These are phyloP conservation scores for Rhododendron ovatum DNA, from an alignment of 148 eudicot species.

Conservation along the genomic window DNA sequence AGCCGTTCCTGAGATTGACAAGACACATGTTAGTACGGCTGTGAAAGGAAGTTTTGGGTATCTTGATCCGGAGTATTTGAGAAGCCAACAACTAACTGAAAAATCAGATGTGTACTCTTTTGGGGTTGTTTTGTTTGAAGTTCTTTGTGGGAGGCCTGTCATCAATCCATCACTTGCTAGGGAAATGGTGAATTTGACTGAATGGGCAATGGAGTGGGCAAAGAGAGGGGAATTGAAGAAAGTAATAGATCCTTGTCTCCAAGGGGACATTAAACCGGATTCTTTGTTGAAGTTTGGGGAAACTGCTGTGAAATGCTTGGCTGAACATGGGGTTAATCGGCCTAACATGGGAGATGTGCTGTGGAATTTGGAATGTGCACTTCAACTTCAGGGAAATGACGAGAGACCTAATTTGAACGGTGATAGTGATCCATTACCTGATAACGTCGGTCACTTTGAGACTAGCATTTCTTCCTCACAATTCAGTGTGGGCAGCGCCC, in stretches of 20 bases:
- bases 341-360: constrained; percentile 62
- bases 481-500: constrained; percentile 39
- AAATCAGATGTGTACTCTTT: constrained; percentile 74
- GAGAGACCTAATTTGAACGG: constrained; percentile 9
- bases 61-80: constrained; percentile 63
- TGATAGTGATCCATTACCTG: background rate
- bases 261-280: constrained; percentile 31
- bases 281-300: constrained; percentile 41
- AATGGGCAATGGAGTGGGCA: constrained; percentile 42
- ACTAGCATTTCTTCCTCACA: constrained; percentile 24
- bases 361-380: constrained; percentile 52
- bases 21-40: constrained; percentile 61
- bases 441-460: constrained; percentile 19
- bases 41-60: constrained; percentile 77
- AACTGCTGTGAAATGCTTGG: constrained; percentile 57
- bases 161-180: constrained; percentile 57
- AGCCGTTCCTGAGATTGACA: constrained; percentile 52
- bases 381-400: constrained; percentile 43
- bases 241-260: constrained; percentile 37
- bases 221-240: constrained; percentile 33
- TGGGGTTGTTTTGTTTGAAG: constrained; percentile 66
- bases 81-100: constrained; percentile 52
- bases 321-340: constrained; percentile 38
- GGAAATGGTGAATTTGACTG: constrained; percentile 50
- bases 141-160: constrained; percentile 59